Evolutionary conservation across 441 rosid species (phyloP).

Genomic region (Croton setiger): DNA sequence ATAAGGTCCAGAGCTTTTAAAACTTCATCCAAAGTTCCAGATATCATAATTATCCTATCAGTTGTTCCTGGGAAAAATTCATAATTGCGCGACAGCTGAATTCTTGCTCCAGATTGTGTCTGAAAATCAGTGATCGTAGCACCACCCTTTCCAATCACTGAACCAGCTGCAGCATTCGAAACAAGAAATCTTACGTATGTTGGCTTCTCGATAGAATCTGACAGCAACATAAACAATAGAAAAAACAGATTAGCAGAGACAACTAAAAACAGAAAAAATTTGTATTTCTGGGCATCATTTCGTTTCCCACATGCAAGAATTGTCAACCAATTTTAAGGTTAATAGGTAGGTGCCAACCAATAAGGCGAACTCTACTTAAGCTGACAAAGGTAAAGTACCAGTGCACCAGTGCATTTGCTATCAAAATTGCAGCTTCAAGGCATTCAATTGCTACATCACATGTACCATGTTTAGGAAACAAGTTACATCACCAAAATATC

Average conservation of each 20-base stretch:
- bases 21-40: constrained; percentile 73
- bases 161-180: constrained; percentile 98
- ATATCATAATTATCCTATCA: constrained; percentile 85
- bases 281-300: neutral
- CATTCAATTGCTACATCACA: neutral
- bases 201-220: constrained; percentile 79
- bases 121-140: constrained; percentile 94
- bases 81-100: constrained; percentile 89
- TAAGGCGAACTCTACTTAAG: neutral
- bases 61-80: constrained; percentile 92
- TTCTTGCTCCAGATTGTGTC: constrained; percentile 87
- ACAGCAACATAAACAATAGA: constrained; percentile 12
- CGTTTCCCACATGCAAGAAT: neutral
- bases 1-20: constrained; percentile 79
- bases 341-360: neutral
- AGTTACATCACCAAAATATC: neutral
- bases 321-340: neutral
- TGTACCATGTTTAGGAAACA: neutral
- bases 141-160: constrained; percentile 97
- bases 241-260: constrained; percentile 3
- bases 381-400: neutral
- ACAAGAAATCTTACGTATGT: constrained; percentile 85
- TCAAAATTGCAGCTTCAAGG: neutral
- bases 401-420: neutral
- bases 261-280: neutral